phyloP scores from a whole-genome alignment of 345 rosid species.

The Eucalyptus viminalis region DNA sequence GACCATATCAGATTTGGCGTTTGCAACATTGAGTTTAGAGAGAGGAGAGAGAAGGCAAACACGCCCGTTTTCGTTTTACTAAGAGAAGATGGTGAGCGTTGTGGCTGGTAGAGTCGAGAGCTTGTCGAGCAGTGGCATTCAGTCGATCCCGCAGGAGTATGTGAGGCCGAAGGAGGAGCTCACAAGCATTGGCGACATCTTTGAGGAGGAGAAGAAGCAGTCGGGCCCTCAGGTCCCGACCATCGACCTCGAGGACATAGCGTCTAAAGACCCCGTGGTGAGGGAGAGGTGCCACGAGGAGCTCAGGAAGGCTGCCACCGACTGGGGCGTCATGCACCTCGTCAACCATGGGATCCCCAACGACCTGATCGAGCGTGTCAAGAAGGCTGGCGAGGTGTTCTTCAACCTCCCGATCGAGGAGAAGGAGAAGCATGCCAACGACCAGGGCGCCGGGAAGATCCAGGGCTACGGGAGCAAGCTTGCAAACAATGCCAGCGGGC shows the following conservation, averaged over 20 bases:
- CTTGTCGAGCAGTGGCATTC: conserved; percentile 60
- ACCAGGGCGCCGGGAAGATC: conserved; percentile 66
- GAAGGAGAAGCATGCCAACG: conserved; percentile 84
- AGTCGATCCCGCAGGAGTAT: conserved; percentile 67
- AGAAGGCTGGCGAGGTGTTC: conserved; percentile 50
- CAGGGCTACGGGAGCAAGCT: conserved; percentile 97
- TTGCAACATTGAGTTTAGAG: neutral
- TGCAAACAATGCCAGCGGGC: conserved; percentile 82
- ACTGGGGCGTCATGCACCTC: conserved; percentile 96
- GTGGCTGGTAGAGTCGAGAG: conserved; percentile 50
- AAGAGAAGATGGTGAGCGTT: conserved; percentile 11
- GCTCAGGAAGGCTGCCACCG: conserved; percentile 48
- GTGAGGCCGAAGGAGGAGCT: conserved; percentile 76
- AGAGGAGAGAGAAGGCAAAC: neutral
- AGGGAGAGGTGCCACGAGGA: conserved; percentile 41
- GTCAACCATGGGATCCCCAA: conserved; percentile 70
- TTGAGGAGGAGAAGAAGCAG: conserved; percentile 59
- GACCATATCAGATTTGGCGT: neutral
- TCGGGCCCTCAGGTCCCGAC: conserved; percentile 89
- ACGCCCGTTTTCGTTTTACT: neutral
- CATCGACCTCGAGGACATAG: conserved; percentile 51
- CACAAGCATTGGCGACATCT: conserved; percentile 47
- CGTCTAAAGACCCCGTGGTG: conserved; percentile 29
- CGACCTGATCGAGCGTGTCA: conserved; percentile 51
- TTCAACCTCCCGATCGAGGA: conserved; percentile 61